Evolutionary conservation across 2,329 filamentous ascomycete species (phyloP), one percentile per base, ranked within the genome.

Genomic region (Calonectria honghensis): DNA sequence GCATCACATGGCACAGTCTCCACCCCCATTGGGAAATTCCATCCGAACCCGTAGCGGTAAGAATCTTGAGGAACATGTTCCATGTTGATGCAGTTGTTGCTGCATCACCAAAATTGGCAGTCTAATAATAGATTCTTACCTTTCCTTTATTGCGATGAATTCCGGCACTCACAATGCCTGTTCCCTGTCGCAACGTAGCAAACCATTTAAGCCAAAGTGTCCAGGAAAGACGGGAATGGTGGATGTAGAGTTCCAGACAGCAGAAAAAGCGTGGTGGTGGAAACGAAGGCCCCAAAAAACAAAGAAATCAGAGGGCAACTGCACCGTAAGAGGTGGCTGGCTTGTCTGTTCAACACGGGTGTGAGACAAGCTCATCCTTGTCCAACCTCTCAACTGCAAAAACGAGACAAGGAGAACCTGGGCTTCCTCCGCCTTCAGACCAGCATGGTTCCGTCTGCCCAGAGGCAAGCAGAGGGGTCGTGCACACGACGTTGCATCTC

Each of bases 351-450:
- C 54, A 59, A 72, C 64, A 50, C 54, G 63, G 48, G 45, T 45
- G 45, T 37, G 70, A 73, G 70, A 68, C 70, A 73, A 68, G 65
- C 65, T n/a, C 29, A 73, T 64, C 70, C 70, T 57, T 68, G 65
- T 61, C 48, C 65, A 64, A 57, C 54, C 51, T 61, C 45, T 35
- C 61, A 61, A 61, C 54, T 52, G 61, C 66, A 45, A 41, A 67
- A 52, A 35, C 64, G 24, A 63, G 64, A 61, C 70, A 72, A 31
- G 64, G 70, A 72, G 32, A 27, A 48, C 63, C 64, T 31, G 31
- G 52, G 14, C 13, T 41, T 41, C 50, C 18, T 31, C 51, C 13
- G 14, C 39, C 50, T 20, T 68, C 41, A 32, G 32, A 29, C 27
- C 67, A 48, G 35, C 52, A 63, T 27, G 48, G 18, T 52, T 20